Evolutionary conservation across 345 rosid species (phyloP), one percentile per base, ranked within the genome.

Genomic region (Acer campestre): DNA sequence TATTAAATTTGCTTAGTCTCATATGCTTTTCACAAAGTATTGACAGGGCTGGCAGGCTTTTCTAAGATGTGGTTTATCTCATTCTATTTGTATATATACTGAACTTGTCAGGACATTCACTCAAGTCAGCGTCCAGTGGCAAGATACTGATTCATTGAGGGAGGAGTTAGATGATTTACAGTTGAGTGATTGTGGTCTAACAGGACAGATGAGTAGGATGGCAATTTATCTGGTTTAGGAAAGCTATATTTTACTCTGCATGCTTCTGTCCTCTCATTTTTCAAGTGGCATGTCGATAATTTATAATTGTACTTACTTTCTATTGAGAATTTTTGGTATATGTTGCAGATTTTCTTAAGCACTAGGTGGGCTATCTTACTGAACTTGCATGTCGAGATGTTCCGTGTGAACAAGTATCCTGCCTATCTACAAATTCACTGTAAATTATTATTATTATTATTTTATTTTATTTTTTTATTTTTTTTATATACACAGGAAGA

Each of bases 321-420:
- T 25, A 16, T 14, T 44, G 3, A 75, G 55, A 29, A 61, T 61
- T 76, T 42, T 75, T 49, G 11, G 44, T 25, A 56, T 17, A 59
- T 29, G 66, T 64, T 80, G 80, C 97, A 96, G 99, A 92, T 96
- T 78, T 96, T 96, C 88, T 85, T 96, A 74, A 93, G 99, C 91
- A 94, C 99, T 40, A 88, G 99, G 80, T 94, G 98, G 99, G 98
- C 98, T 75, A 96, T 96, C 84, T 84, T 96, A 80, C 89, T 92
- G 86, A 96, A 96, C 83, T 88, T 96, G 87, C 98, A 94, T 31
- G 97, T 87, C 51, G 99, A 96, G 85, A 96, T 96, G 99, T 96
- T 96, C 79, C 97, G 99, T 42, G 97, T 96, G 75, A 96, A 96
- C 91, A 96, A 94, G 99, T 96, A 96, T 96, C 99, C 98, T 89